These are phyloP conservation scores for Leishmania aethiopica DNA, from an alignment of 208 protist species.

Conservation along the genomic window DNA sequence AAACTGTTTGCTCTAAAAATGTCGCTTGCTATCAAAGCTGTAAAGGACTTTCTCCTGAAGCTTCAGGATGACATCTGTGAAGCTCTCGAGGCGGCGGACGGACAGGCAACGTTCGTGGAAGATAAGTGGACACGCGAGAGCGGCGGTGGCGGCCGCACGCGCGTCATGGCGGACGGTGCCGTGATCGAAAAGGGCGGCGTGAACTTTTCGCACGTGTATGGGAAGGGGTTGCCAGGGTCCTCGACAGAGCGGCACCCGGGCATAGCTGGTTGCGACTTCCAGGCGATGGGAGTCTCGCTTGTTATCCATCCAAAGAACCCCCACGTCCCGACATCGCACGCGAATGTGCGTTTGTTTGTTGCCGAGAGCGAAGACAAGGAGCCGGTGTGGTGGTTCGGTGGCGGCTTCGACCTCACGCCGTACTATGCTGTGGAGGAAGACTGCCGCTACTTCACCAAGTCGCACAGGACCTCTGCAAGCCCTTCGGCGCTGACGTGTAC, in stretches of 20 bases:
- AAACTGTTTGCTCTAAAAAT: not conserved
- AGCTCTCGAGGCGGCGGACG: slow-evolving; percentile 46
- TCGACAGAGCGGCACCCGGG: slow-evolving; percentile 42
- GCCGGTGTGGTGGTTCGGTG: slow-evolving; percentile 91
- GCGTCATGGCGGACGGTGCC: slow-evolving; percentile 49
- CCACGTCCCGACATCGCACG: slow-evolving; percentile 82
- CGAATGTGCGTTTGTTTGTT: slow-evolving; percentile 90
- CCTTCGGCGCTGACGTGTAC: slow-evolving; percentile 62
- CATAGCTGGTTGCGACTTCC: slow-evolving; percentile 48
- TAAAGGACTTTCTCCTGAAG: slow-evolving; percentile 36
- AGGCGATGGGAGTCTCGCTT: slow-evolving; percentile 81
- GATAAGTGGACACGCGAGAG: slow-evolving; percentile 63
- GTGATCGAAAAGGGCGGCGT: slow-evolving; percentile 84
- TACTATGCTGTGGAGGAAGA: slow-evolving; percentile 74
- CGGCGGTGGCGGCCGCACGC: slow-evolving; percentile 57
- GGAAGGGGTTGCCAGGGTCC: slow-evolving; percentile 46
- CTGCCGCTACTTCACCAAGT: slow-evolving; percentile 68
- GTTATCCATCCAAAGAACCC: slow-evolving; percentile 88
- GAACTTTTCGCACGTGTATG: slow-evolving; percentile 75
- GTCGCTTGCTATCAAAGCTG: slow-evolving; percentile 29
- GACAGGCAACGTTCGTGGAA: slow-evolving; percentile 49
- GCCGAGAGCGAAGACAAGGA: slow-evolving; percentile 40
- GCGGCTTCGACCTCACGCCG: slow-evolving; percentile 91
- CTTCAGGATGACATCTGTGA: slow-evolving; percentile 65
- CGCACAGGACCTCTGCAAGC: slow-evolving; percentile 48